phyloP scores from a whole-genome alignment of 169 alveolate genomes.

The Cryptosporidium muris region DNA sequence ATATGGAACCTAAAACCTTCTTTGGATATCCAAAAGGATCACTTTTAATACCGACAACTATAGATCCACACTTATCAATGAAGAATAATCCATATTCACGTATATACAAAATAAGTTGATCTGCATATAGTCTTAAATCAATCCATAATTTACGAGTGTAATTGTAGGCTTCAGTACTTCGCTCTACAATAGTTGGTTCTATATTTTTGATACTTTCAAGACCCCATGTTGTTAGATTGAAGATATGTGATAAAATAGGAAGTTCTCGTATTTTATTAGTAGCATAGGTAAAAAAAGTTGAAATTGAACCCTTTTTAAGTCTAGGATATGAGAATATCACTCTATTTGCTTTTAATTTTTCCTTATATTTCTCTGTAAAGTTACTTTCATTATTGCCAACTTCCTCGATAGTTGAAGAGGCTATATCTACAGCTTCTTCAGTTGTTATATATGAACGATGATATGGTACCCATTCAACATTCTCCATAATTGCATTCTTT shows the following conservation, averaged over 20 bases:
- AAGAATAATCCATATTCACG: conserved; percentile 24
- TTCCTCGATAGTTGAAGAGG: conserved; percentile 52
- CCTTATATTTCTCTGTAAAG: conserved; percentile 41
- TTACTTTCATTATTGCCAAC: conserved; percentile 43
- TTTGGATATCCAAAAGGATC: conserved; percentile 50
- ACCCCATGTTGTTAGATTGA: background rate
- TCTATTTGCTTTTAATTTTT: conserved; percentile 37
- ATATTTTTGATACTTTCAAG: background rate
- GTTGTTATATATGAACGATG: conserved; percentile 48
- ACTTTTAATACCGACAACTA: conserved; percentile 10
- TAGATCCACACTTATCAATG: background rate
- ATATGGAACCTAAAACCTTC: background rate
- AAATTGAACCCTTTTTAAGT: conserved; percentile 22
- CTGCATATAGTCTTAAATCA: background rate
- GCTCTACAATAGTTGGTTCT: background rate
- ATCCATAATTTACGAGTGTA: background rate
- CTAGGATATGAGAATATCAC: conserved; percentile 47
- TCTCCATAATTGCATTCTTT: conserved; percentile 45
- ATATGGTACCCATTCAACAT: conserved; percentile 30
- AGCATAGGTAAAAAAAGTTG: conserved; percentile 11
- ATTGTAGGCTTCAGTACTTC: background rate
- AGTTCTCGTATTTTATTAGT: conserved; percentile 7
- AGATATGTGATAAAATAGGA: conserved; percentile 1
- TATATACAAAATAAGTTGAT: conserved; percentile 3
- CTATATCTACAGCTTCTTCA: conserved; percentile 65